A percentile compares a stretch with the other conserved stretches of the same genome.
Conservation (phyloP, 306 rosid species). For the Delonix regia region DNA sequence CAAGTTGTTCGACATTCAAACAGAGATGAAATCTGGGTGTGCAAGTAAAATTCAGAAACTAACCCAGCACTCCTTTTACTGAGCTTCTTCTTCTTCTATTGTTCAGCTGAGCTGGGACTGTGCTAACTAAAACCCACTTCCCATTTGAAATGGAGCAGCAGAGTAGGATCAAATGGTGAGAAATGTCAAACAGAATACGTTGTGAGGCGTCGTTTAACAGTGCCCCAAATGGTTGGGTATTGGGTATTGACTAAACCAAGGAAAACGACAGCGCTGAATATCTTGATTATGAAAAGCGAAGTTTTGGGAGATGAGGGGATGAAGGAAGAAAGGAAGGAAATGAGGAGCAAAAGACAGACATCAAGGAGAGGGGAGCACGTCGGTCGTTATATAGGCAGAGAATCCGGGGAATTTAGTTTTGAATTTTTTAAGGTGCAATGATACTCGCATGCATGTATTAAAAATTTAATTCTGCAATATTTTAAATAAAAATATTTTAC, state of each 20-base stretch:
- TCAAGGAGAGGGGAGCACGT: constrained; percentile 53
- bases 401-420: constrained; percentile 46
- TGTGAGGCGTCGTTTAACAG: constrained; percentile 38
- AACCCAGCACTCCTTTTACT: constrained; percentile 23
- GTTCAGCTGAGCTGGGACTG: constrained; percentile 26
- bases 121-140: constrained; percentile 33
- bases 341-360: constrained; percentile 39
- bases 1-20: constrained; percentile 14
- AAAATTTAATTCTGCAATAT: not conserved
- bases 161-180: constrained; percentile 37
- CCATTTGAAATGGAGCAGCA: constrained; percentile 37
- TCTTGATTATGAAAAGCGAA: constrained; percentile 24
- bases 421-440: not conserved
- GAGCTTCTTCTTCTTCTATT: constrained; percentile 10
- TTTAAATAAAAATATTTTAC: not conserved
- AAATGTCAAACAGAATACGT: constrained; percentile 39
- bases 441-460: not conserved
- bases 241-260: constrained; percentile 53
- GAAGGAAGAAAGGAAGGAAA: constrained; percentile 6
- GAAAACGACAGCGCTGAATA: constrained; percentile 52
- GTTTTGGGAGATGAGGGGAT: constrained; percentile 23
- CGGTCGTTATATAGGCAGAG: constrained; percentile 36
- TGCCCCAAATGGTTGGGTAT: constrained; percentile 52
- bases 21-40: constrained; percentile 23
- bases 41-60: constrained; percentile 26